Base-by-base conservation (phyloP, 176 grass and related monocot species). In the Lolium rigidum region DNA sequence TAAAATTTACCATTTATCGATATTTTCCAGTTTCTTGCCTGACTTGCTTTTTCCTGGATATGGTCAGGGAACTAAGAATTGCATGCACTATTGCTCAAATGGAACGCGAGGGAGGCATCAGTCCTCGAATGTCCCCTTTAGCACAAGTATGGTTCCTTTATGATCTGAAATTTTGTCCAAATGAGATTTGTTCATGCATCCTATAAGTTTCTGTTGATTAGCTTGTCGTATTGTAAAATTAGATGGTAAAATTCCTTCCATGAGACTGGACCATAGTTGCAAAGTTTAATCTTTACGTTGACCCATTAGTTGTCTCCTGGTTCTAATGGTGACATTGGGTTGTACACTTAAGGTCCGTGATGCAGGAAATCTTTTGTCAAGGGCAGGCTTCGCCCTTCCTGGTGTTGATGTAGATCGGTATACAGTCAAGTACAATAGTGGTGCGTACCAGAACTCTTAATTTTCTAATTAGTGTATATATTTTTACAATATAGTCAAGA, bases 61-160 rank as follows among this genome's bases (percentile, higher is more conserved):
- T 84, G 22, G 73, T 38, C 76, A 98, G 97, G 90, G 97, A 98
- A 78, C 88, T 98, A 52, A 91, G 97, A 83, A 98, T 98, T 71
- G 97, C 97, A 86, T 98, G 94, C 77, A 94, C 93, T 8, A 69
- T 95, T 86, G 94, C 97, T 84, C 97, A 98, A 91, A 98, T 98
- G 94, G 97, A 98, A 83, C 92, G 90, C 13, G 97, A 98, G 70
- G 97, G 97, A 1, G 94, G 94, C 55, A 92, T 98, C 51, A 95
- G 97, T 86, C 97, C 94, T 70, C 92, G 94, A 59, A 83, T 98
- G 84, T 98, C 94, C 21, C 97, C 97, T 88, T 64, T 98, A 85
- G 97, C 94, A 74, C 97, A 95, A 89, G 97, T 98, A 94, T 56
- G 86, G 69, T 7, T 70, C 50, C 20, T 88, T 62, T 72, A 66